Conservation (phyloP, 202 grass and related monocot species). For the Zizania palustris region DNA sequence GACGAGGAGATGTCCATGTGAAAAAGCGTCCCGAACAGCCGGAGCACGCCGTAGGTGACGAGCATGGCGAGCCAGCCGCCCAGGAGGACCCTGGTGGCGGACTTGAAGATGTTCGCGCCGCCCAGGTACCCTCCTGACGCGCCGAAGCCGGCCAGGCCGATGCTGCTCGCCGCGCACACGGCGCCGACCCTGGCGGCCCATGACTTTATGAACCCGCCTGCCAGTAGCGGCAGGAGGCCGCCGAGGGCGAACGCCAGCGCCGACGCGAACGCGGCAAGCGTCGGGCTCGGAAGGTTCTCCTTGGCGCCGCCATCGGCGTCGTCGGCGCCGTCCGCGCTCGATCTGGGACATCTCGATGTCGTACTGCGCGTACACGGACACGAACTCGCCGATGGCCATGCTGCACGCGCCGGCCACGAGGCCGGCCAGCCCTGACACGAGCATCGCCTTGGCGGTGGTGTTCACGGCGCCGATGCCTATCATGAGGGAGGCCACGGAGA, state of each 20-base stretch:
- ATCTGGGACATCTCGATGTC: slow-evolving; percentile 71
- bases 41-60: slow-evolving; percentile 75
- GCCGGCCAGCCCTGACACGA: slow-evolving; percentile 73
- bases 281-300: slow-evolving; percentile 66
- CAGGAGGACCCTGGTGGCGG: slow-evolving; percentile 60
- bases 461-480: slow-evolving; percentile 77
- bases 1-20: slow-evolving; percentile 52
- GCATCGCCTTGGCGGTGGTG: slow-evolving; percentile 54
- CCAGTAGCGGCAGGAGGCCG: slow-evolving; percentile 67
- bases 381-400: slow-evolving; percentile 96
- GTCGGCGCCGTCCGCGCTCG: not conserved
- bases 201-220: slow-evolving; percentile 54
- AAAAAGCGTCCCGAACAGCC: slow-evolving; percentile 55
- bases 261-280: slow-evolving; percentile 68
- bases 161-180: slow-evolving; percentile 59
- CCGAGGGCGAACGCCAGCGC: slow-evolving; percentile 74
- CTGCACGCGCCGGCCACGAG: slow-evolving; percentile 90
- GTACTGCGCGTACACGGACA: slow-evolving; percentile 86
- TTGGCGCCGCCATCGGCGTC: not conserved
- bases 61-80: slow-evolving; percentile 91
- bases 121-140: slow-evolving; percentile 61
- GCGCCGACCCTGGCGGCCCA: slow-evolving; percentile 42
- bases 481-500: slow-evolving; percentile 87
- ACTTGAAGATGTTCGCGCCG: slow-evolving; percentile 50
- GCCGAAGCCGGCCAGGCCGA: slow-evolving; percentile 68